phyloP scores from a whole-genome alignment of 2,329 filamentous ascomycete species.

The Mycocentrospora acerina region DNA sequence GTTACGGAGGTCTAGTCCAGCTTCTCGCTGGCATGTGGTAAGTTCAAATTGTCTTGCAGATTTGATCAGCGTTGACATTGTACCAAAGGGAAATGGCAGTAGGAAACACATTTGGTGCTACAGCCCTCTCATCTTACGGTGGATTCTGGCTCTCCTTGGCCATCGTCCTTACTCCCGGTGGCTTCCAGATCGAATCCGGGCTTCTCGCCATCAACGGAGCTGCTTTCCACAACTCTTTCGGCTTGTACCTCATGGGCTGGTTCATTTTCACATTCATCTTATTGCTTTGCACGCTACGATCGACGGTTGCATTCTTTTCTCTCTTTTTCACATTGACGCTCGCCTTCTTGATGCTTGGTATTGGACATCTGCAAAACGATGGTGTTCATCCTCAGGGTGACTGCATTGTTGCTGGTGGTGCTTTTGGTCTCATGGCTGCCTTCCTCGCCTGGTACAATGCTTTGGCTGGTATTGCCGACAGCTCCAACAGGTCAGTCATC shows the following conservation, averaged over 20 bases:
- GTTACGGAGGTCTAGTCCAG: constrained; percentile 54
- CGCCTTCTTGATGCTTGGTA: constrained; percentile 59
- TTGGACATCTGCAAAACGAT: constrained; percentile 53
- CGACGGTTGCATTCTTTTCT: constrained; percentile 59
- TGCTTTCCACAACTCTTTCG: constrained; percentile 55
- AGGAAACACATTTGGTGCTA: constrained; percentile 65
- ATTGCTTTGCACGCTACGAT: constrained; percentile 58
- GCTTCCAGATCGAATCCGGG: constrained; percentile 50
- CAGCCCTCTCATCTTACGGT: constrained; percentile 62
- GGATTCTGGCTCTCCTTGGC: constrained; percentile 64
- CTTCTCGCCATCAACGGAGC: constrained; percentile 38
- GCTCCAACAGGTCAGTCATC: constrained; percentile 49
- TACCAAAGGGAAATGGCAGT: constrained; percentile 55
- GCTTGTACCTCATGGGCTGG: constrained; percentile 62
- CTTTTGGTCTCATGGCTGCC: constrained; percentile 55
- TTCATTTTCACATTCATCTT: constrained; percentile 61
- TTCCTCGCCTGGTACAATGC: constrained; percentile 59
- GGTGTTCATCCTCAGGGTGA: constrained; percentile 43
- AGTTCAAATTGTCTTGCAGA: constrained; percentile 22
- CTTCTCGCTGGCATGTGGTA: constrained; percentile 58
- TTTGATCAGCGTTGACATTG: constrained; percentile 1
- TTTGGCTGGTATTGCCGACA: constrained; percentile 57
- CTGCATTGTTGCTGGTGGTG: constrained; percentile 55
- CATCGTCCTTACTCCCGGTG: constrained; percentile 59
- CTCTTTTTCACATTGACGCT: constrained; percentile 62